Percentiles rank a stretch among this genome's conserved stretches.
phyloP scores from a whole-genome alignment of 192 early-diverging fungal species.

The Gryganskiella cystojenkinii region DNA sequence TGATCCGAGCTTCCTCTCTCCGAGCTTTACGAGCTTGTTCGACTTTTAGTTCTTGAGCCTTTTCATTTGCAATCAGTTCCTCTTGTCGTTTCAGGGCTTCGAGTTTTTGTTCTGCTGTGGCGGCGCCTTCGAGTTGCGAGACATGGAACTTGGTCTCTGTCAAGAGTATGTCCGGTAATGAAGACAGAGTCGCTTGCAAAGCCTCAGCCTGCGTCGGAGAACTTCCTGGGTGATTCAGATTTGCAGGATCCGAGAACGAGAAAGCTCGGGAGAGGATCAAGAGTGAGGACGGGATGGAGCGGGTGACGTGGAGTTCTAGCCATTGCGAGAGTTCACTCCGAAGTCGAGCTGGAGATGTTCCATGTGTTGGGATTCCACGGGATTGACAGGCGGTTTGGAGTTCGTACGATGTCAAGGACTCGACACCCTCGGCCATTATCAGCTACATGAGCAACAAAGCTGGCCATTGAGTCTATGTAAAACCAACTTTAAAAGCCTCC shows the following conservation, averaged over 20 bases:
- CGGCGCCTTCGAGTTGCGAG: constrained; percentile 83
- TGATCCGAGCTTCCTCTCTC: not conserved
- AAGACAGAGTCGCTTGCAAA: constrained; percentile 87
- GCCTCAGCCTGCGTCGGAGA: constrained; percentile 69
- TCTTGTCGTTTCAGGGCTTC: constrained; percentile 93
- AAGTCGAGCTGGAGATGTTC: constrained; percentile 87
- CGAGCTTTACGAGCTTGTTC: too few species aligned
- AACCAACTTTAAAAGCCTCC: too few species aligned
- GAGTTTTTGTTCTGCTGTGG: constrained; percentile 89
- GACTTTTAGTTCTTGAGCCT: constrained; percentile 68
- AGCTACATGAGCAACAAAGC: constrained; percentile 51
- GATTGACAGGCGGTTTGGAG: constrained; percentile 83
- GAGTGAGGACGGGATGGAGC: constrained; percentile 88
- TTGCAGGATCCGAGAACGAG: constrained; percentile 58
- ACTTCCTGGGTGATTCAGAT: not conserved
- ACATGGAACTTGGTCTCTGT: constrained; percentile 68
- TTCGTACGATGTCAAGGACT: constrained; percentile 83
- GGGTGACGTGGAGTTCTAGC: constrained; percentile 90
- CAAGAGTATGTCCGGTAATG: constrained; percentile 88
- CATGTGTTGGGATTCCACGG: constrained; percentile 85
- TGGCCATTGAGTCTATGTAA: too few species aligned
- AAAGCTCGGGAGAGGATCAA: constrained; percentile 90
- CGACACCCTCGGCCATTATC: constrained; percentile 83
- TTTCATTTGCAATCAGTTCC: constrained; percentile 93
- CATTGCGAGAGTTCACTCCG: constrained; percentile 88